A percentile compares a stretch with the other conserved stretches of the same genome.
phyloP scores from a whole-genome alignment of 2,329 filamentous ascomycete species.

The Zymoseptoria passerinii region DNA sequence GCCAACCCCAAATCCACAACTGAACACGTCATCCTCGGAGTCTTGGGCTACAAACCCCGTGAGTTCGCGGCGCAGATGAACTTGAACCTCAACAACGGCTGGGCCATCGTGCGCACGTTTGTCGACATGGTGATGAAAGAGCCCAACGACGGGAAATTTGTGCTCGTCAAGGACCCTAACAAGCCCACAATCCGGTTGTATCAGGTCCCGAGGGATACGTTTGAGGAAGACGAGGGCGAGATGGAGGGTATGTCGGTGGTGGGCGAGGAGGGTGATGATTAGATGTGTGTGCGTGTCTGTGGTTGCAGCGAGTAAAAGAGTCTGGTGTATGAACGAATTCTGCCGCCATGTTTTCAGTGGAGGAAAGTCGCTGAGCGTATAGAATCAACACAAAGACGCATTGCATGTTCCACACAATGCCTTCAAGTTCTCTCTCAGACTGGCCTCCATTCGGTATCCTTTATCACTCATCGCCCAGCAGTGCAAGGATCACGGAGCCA shows the following conservation, averaged over 20 bases:
- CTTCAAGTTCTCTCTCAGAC: not conserved
- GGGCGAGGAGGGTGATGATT: slow-evolving; percentile 49
- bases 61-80: slow-evolving; percentile 99
- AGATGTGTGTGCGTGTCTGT: slow-evolving; percentile 16
- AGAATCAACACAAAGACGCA: not conserved
- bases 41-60: slow-evolving; percentile 93
- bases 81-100: slow-evolving; percentile 89
- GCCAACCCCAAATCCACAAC: slow-evolving; percentile 86
- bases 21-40: slow-evolving; percentile 89
- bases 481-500: not conserved
- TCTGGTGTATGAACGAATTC: slow-evolving; percentile 1
- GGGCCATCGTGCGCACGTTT: slow-evolving; percentile 97
- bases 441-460: not conserved
- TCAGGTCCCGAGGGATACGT: slow-evolving; percentile 76
- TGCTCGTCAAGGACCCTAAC: slow-evolving; percentile 83
- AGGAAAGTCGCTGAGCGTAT: not conserved
- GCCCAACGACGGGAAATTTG: slow-evolving; percentile 63
- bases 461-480: not conserved
- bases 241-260: slow-evolving; percentile 54
- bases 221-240: slow-evolving; percentile 83
- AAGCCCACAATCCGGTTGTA: slow-evolving; percentile 92
- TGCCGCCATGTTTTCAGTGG: not conserved
- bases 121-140: slow-evolving; percentile 83
- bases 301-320: slow-evolving; percentile 1
- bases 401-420: not conserved